Evolutionary conservation across 352 stramenopile genomes (phyloP).

Genomic region (Achlya hypogyna): DNA sequence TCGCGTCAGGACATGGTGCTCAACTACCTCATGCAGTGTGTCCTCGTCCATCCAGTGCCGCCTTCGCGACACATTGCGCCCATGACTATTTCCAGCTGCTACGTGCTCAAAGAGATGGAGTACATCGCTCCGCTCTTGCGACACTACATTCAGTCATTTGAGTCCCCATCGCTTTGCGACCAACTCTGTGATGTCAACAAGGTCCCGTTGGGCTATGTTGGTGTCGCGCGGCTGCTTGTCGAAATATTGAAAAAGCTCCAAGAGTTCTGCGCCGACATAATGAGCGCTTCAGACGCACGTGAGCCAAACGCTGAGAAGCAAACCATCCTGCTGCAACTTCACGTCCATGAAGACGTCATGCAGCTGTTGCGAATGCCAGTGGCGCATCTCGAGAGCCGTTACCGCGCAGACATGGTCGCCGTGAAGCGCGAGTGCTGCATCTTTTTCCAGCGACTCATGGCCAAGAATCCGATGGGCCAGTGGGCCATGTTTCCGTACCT

Average conservation of each 20-base stretch:
- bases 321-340: conserved; percentile 12
- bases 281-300: neutral
- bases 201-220: conserved; percentile 12
- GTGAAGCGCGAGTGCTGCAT: conserved; percentile 16
- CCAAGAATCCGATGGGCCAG: neutral
- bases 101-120: conserved; percentile 19
- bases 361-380: conserved; percentile 1
- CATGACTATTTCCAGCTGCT: conserved; percentile 1
- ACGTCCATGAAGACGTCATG: conserved; percentile 14
- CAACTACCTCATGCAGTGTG: neutral
- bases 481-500: conserved; percentile 9
- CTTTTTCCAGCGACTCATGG: conserved; percentile 17
- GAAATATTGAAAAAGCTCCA: conserved; percentile 15
- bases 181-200: conserved; percentile 16
- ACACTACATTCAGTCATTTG: conserved; percentile 20
- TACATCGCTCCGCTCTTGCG: conserved; percentile 14
- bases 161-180: conserved; percentile 13
- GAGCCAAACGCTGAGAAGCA: conserved; percentile 16
- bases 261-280: conserved; percentile 12
- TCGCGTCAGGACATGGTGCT: conserved; percentile 13
- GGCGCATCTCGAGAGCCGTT: neutral
- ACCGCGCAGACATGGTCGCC: neutral
- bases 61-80: neutral
- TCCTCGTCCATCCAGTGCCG: conserved; percentile 3
- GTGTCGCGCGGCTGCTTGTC: conserved; percentile 1